Percentiles rank a stretch among this genome's conserved stretches.
These are phyloP conservation scores for Trichoderma reesei DNA, from an alignment of 495 filamentous ascomycete genomes.

Conservation along the genomic window DNA sequence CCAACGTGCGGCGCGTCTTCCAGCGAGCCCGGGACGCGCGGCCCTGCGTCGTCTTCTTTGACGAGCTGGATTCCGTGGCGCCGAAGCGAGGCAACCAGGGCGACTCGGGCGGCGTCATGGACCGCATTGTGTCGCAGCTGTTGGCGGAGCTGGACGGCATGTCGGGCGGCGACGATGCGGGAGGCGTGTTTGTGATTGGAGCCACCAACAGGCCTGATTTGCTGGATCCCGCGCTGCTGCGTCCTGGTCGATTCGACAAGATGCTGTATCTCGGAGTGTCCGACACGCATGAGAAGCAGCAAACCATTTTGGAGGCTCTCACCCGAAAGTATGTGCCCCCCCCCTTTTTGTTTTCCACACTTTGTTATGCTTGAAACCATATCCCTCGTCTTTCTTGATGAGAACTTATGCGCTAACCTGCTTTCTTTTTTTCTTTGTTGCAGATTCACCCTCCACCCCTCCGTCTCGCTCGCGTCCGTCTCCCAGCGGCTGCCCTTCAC, in stretches of 20 bases:
- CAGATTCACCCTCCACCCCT: conserved; percentile 71
- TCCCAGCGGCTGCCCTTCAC: conserved; percentile 81
- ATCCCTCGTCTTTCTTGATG: too few relatives aligned
- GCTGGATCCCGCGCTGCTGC: conserved; percentile 79
- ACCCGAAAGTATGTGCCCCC: conserved; percentile 66
- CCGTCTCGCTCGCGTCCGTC: conserved; percentile 62
- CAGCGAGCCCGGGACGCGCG: conserved; percentile 87
- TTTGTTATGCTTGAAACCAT: not conserved
- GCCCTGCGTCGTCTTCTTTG: conserved; percentile 98
- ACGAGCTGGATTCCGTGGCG: conserved; percentile 93
- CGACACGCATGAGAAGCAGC: conserved; percentile 93
- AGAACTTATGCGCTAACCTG: conserved; percentile 16
- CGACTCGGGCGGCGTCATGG: conserved; percentile 97
- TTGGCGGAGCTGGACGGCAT: conserved; percentile 95
- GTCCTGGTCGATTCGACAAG: conserved; percentile 94
- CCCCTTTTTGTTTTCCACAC: conserved; percentile 1
- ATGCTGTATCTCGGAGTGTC: conserved; percentile 96
- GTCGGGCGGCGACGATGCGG: conserved; percentile 81
- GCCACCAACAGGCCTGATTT: conserved; percentile 94
- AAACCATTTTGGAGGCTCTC: conserved; percentile 85
- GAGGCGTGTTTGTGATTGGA: conserved; percentile 93
- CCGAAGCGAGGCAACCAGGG: conserved; percentile 97
- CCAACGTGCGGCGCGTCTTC: conserved; percentile 93
- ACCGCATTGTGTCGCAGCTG: conserved; percentile 92
- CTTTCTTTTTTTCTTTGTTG: not conserved